A percentile compares a stretch with the other conserved stretches of the same genome.
Conservation (phyloP, 2,329 filamentous ascomycete genomes). For the Aspergillus flavus region DNA sequence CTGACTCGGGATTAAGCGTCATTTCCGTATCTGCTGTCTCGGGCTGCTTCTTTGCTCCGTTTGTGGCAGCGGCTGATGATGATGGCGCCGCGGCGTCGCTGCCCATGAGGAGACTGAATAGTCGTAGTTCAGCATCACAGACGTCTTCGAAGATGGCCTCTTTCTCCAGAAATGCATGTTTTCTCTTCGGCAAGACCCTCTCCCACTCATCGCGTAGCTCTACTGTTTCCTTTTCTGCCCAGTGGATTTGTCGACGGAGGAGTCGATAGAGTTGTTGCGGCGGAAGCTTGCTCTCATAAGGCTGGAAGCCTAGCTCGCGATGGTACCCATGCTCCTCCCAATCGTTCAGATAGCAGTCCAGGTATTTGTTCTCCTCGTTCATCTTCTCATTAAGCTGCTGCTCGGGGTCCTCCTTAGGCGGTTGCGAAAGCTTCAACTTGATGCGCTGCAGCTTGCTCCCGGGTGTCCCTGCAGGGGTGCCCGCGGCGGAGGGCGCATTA, state of each 20-base stretch:
- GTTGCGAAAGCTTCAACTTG: conserved; percentile 44
- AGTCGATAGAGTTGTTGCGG: conserved; percentile 48
- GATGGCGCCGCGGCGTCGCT: conserved; percentile 12
- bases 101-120: conserved; percentile 35
- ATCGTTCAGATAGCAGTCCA: conserved; percentile 38
- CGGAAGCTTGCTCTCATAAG: conserved; percentile 45
- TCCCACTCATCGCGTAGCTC: conserved; percentile 45
- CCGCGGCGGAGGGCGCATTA: conserved; percentile 30
- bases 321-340: conserved; percentile 41
- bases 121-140: conserved; percentile 43
- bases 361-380: conserved; percentile 22
- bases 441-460: conserved; percentile 43
- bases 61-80: conserved; percentile 11
- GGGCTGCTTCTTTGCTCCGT: conserved; percentile 19
- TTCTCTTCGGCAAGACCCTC: conserved; percentile 38
- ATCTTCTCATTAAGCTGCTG: conserved; percentile 31
- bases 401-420: conserved; percentile 33
- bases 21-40: background rate
- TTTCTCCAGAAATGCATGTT: conserved; percentile 45
- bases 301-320: conserved; percentile 46
- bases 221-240: conserved; percentile 48
- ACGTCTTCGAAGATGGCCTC: conserved; percentile 48
- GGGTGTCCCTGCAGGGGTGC: conserved; percentile 32
- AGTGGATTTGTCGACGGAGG: conserved; percentile 50
- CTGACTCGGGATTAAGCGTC: conserved; percentile 13